Conservation (phyloP, 2,329 filamentous ascomycete species). For the Hypoxylon sp. region DNA sequence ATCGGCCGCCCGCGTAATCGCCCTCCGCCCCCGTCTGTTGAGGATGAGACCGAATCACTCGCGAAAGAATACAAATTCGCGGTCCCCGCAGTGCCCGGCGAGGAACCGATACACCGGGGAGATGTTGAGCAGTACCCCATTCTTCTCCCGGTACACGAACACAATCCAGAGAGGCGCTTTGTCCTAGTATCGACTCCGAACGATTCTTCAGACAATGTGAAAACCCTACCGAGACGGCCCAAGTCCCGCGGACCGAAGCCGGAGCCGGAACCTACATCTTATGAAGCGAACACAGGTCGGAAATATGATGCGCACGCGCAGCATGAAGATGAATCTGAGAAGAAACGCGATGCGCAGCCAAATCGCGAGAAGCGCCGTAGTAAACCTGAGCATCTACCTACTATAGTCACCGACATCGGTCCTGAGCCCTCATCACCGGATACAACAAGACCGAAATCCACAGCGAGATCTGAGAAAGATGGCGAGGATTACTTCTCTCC, state of each 20-base stretch:
- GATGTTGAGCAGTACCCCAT: slow-evolving; percentile 78
- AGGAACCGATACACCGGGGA: slow-evolving; percentile 73
- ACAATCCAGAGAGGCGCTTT: slow-evolving; percentile 75
- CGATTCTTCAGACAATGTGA: slow-evolving; percentile 44
- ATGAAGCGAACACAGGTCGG: slow-evolving; percentile 61
- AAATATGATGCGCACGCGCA: slow-evolving; percentile 56
- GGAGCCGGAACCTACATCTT: slow-evolving; percentile 50
- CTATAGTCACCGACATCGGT: slow-evolving; percentile 51
- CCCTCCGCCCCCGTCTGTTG: slow-evolving; percentile 76
- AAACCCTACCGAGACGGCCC: slow-evolving; percentile 39
- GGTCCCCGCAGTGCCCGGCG: slow-evolving; percentile 57
- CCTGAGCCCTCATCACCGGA: slow-evolving; percentile 41
- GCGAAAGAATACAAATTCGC: slow-evolving; percentile 70
- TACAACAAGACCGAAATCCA: slow-evolving; percentile 48
- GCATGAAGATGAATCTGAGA: slow-evolving; percentile 50
- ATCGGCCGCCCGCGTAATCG: slow-evolving; percentile 54
- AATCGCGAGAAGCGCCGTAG: slow-evolving; percentile 48
- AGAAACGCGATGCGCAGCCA: slow-evolving; percentile 43
- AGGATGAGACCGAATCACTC: slow-evolving; percentile 76
- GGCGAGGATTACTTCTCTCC: slow-evolving; percentile 57
- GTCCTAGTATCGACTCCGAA: slow-evolving; percentile 65
- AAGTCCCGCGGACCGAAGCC: slow-evolving; percentile 41
- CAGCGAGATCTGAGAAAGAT: slow-evolving; percentile 44
- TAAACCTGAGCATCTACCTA: slow-evolving; percentile 50
- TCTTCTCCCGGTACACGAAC: slow-evolving; percentile 72